Conservation (phyloP, 2,329 filamentous ascomycete genomes). For the Penicillium sp. region DNA sequence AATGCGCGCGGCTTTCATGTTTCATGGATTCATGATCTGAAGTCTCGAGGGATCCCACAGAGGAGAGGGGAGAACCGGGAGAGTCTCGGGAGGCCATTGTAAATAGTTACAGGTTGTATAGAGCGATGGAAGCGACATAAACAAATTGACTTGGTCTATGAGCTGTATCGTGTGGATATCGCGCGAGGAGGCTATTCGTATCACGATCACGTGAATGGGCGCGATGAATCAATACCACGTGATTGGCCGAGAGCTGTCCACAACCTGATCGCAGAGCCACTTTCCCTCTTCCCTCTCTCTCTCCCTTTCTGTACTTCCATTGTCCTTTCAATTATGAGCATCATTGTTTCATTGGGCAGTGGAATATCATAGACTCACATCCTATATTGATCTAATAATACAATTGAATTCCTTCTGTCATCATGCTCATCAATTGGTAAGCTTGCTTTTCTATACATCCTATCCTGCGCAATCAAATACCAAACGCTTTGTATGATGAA, state of each 20-base stretch:
- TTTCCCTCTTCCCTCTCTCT: constrained; percentile 2
- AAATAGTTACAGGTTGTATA: constrained; percentile 6
- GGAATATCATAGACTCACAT: background rate
- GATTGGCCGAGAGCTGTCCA: background rate
- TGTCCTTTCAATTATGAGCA: background rate
- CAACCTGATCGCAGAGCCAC: background rate
- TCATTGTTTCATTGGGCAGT: background rate
- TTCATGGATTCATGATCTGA: constrained; percentile 55
- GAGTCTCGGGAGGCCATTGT: constrained; percentile 51
- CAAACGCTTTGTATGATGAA: constrained; percentile 34
- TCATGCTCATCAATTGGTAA: background rate
- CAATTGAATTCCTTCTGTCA: background rate
- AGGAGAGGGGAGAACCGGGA: constrained; percentile 63
- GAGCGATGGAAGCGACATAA: background rate
- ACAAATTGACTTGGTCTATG: background rate
- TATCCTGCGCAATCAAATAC: constrained; percentile 3
- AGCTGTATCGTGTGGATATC: constrained; percentile 2
- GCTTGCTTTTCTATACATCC: background rate
- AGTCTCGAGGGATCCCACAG: constrained; percentile 63
- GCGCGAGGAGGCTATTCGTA: constrained; percentile 6
- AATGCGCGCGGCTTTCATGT: constrained; percentile 51
- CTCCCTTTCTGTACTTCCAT: background rate
- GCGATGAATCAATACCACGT: background rate
- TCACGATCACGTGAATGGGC: constrained; percentile 10
- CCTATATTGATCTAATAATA: background rate